Evolutionary conservation across 2,329 filamentous ascomycete species (phyloP).

Genomic region (Tolypocladium guangdongense): DNA sequence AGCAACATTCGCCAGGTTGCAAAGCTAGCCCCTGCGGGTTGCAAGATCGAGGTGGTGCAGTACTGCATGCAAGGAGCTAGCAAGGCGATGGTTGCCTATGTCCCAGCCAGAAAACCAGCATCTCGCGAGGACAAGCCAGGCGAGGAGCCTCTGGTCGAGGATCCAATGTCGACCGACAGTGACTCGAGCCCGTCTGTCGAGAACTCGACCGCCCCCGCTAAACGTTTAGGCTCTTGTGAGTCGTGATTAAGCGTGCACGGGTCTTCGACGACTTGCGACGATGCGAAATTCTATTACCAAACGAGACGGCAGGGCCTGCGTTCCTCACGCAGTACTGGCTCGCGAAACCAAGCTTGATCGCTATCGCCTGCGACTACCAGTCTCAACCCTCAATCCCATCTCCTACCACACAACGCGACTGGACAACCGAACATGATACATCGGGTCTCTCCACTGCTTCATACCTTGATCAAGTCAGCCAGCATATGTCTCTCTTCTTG

Average conservation of each 20-base stretch:
- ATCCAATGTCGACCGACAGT: not conserved
- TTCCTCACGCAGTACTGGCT: not conserved
- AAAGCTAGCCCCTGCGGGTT: slow-evolving; percentile 33
- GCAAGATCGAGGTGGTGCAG: slow-evolving; percentile 66
- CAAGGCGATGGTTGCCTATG: slow-evolving; percentile 63
- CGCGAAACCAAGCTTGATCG: not conserved
- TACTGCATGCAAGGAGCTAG: slow-evolving; percentile 88
- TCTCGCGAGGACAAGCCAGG: not conserved
- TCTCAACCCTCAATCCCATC: too few relatives aligned
- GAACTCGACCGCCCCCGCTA: not conserved
- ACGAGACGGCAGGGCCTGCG: not conserved
- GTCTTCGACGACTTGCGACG: not conserved
- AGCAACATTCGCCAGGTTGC: slow-evolving; percentile 75
- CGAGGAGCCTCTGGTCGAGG: not conserved
- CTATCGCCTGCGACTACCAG: too few relatives aligned
- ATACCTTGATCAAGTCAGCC: too few relatives aligned
- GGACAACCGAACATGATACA: not conserved
- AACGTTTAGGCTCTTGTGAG: not conserved
- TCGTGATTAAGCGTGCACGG: not conserved
- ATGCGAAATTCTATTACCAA: not conserved
- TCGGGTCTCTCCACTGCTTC: too few relatives aligned
- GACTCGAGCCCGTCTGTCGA: not conserved
- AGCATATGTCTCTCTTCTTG: too few relatives aligned
- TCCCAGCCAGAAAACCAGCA: slow-evolving; percentile 25
- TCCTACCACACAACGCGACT: not conserved